Percentiles rank a stretch among this genome's conserved stretches.
Evolutionary conservation across 768 basidiomycete genomes (phyloP).

Genomic region (Mycena amicta): DNA sequence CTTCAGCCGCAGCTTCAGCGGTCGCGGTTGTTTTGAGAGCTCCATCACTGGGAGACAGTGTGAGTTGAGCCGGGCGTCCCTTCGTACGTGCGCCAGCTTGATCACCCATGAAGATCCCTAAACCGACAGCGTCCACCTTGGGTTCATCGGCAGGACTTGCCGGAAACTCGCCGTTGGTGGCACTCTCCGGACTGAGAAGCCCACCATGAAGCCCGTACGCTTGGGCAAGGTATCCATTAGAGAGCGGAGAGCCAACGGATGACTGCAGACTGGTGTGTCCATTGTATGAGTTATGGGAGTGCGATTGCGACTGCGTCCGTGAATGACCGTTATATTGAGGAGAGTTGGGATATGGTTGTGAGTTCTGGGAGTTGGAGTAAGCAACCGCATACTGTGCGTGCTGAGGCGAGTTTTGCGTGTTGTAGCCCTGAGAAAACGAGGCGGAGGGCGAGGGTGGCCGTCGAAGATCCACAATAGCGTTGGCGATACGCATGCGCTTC

Average conservation of each 20-base stretch:
- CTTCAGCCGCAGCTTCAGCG: slow-evolving; percentile 35
- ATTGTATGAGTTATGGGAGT: slow-evolving; percentile 49
- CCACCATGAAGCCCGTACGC: slow-evolving; percentile 17
- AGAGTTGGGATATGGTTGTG: slow-evolving; percentile 22
- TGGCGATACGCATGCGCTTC: slow-evolving; percentile 90
- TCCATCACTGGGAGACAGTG: slow-evolving; percentile 64
- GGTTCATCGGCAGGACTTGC: slow-evolving; percentile 9
- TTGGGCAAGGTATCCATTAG: slow-evolving; percentile 25
- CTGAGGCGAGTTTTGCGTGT: slow-evolving; percentile 25
- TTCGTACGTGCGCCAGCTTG: slow-evolving; percentile 30
- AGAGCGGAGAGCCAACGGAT: slow-evolving; percentile 18
- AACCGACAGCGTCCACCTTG: slow-evolving; percentile 6
- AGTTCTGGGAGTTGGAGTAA: slow-evolving; percentile 31
- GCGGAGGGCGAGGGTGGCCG: slow-evolving; percentile 56
- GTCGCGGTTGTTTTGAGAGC: slow-evolving; percentile 49
- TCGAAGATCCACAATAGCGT: slow-evolving; percentile 87
- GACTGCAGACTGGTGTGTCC: slow-evolving; percentile 30
- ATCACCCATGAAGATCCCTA: slow-evolving; percentile 16
- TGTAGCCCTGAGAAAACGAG: slow-evolving; percentile 26
- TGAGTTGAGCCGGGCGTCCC: slow-evolving; percentile 52
- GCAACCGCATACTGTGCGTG: slow-evolving; percentile 34
- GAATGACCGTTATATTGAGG: slow-evolving; percentile 34
- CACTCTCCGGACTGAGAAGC: slow-evolving; percentile 32
- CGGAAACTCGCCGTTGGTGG: slow-evolving; percentile 17
- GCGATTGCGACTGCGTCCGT: slow-evolving; percentile 44